Evolutionary conservation across 805 yeast genomes (phyloP).

Genomic region (Hyphopichia homilentoma): DNA sequence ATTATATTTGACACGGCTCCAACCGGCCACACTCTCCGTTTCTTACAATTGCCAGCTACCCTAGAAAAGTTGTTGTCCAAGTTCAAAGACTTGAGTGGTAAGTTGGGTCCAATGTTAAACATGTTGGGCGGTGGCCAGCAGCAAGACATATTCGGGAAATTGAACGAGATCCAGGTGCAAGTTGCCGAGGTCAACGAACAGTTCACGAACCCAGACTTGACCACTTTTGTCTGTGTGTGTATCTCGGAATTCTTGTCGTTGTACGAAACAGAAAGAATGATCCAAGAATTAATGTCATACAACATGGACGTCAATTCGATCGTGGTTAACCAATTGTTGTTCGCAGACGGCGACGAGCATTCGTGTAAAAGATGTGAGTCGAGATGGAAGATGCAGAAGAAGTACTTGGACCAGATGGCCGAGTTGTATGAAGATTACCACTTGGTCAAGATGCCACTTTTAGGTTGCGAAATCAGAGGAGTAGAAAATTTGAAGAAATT

Average conservation of each 20-base stretch:
- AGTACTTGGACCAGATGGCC: constrained; percentile 90
- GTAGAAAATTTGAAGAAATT: constrained; percentile 78
- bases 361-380: constrained; percentile 86
- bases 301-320: constrained; percentile 96
- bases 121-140: constrained; percentile 65
- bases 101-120: constrained; percentile 87
- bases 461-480: constrained; percentile 95
- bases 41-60: constrained; percentile 90
- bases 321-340: constrained; percentile 89
- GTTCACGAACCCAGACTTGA: constrained; percentile 92
- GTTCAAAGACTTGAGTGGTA: constrained; percentile 79
- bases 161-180: constrained; percentile 73
- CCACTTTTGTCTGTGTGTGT: constrained; percentile 95
- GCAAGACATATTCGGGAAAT: constrained; percentile 71
- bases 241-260: constrained; percentile 94
- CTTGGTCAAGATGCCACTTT: constrained; percentile 89
- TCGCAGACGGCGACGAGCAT: constrained; percentile 73
- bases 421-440: constrained; percentile 98
- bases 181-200: constrained; percentile 90
- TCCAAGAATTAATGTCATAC: constrained; percentile 91
- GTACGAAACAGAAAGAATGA: constrained; percentile 96
- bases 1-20: constrained; percentile 99
- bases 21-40: constrained; percentile 96
- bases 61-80: constrained; percentile 83
- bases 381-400: constrained; percentile 93